Conservation (phyloP, 2,329 filamentous ascomycete species). For the Microsporum canis region DNA sequence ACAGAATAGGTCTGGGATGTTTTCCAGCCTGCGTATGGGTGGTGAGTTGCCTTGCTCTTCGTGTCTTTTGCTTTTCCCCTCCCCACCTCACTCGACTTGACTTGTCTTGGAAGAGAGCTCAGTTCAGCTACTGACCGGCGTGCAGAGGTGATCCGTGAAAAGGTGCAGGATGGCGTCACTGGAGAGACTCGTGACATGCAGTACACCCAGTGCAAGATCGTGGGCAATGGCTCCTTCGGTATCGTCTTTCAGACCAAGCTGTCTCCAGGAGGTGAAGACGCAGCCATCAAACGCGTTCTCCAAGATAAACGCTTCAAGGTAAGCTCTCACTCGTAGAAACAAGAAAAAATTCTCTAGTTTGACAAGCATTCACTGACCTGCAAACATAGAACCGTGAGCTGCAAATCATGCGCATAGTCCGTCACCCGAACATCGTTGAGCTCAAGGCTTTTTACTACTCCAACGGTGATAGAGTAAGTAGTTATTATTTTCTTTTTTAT, state of each 20-base stretch:
- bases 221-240: conserved; percentile 96
- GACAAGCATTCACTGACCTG: too few relatives aligned
- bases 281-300: conserved; percentile 95
- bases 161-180: conserved; percentile 95
- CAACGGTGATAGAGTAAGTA: conserved; percentile 84
- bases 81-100: not conserved
- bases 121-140: conserved; percentile 13
- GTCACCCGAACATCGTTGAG: conserved; percentile 97
- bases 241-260: conserved; percentile 99
- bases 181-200: conserved; percentile 94
- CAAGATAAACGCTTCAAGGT: conserved; percentile 99
- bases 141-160: conserved; percentile 91
- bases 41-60: conserved; percentile 52
- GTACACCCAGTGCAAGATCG: conserved; percentile 99
- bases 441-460: conserved; percentile 99
- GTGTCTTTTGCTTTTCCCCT: conserved; percentile 1
- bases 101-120: not conserved
- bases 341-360: not conserved
- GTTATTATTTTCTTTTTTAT: not conserved
- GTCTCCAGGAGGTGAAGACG: conserved; percentile 93
- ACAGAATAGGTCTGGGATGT: conserved; percentile 82
- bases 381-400: conserved; percentile 77
- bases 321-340: conserved; percentile 4
- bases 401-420: conserved; percentile 98
- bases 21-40: conserved; percentile 86